Evolutionary conservation across 2,329 filamentous ascomycete genomes (phyloP).

Genomic region (Claviceps paspali): DNA sequence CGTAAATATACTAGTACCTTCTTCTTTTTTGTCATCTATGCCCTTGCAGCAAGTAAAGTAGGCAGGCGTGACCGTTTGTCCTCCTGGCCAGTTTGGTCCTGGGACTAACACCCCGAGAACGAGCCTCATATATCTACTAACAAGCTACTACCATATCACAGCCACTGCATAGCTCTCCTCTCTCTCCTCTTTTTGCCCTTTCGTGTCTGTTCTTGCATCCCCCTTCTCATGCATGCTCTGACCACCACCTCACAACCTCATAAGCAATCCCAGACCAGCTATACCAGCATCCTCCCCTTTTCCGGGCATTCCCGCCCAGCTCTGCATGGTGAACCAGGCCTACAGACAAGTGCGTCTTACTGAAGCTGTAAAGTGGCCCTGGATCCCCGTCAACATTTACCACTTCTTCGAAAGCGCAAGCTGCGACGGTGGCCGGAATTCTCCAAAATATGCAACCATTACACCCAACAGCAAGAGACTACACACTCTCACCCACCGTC

Average conservation of each 20-base stretch:
- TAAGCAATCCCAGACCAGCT: too few relatives aligned
- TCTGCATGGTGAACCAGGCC: too few relatives aligned
- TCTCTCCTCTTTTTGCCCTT: too few relatives aligned
- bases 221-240: background rate
- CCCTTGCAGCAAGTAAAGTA: background rate
- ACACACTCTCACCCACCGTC: conserved; percentile 2
- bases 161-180: background rate
- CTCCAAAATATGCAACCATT: conserved; percentile 4
- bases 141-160: too few relatives aligned
- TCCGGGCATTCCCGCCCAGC: too few relatives aligned
- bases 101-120: background rate
- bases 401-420: conserved; percentile 3
- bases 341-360: too few relatives aligned
- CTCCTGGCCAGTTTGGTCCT: background rate
- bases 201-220: too few relatives aligned
- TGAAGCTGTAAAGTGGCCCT: conserved; percentile 1
- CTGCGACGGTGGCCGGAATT: conserved; percentile 2
- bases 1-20: too few relatives aligned
- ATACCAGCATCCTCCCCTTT: too few relatives aligned
- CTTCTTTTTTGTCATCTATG: background rate
- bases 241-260: background rate
- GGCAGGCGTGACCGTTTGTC: background rate
- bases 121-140: background rate
- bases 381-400: conserved; percentile 1
- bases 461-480: conserved; percentile 3